Evolutionary conservation across 2,329 filamentous ascomycete species (phyloP).

Genomic region (Fusarium pseudograminearum): DNA sequence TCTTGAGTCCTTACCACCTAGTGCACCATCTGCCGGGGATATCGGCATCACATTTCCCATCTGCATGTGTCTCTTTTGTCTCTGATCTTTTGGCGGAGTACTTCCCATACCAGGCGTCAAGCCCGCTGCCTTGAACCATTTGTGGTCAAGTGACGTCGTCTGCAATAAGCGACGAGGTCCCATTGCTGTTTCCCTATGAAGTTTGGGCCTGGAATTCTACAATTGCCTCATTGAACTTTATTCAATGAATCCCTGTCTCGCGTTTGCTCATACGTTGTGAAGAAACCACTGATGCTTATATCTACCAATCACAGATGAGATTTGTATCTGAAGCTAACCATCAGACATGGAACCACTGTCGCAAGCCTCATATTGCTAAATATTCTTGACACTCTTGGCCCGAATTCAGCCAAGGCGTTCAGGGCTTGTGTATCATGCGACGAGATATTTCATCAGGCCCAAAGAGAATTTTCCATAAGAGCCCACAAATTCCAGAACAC

Average conservation of each 20-base stretch:
- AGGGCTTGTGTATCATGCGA: constrained; percentile 34
- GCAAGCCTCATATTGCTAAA: background rate
- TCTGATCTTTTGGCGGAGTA: constrained; percentile 40
- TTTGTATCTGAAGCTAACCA: background rate
- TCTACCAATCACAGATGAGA: background rate
- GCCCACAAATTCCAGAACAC: constrained; percentile 43
- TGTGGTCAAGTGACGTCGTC: constrained; percentile 40
- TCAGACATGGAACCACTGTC: background rate
- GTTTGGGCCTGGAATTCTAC: constrained; percentile 23
- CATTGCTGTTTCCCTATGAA: constrained; percentile 25
- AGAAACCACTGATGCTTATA: constrained; percentile 11
- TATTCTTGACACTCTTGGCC: constrained; percentile 24
- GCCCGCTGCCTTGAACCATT: constrained; percentile 31
- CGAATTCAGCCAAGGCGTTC: constrained; percentile 8
- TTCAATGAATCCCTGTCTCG: constrained; percentile 26
- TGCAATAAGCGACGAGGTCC: constrained; percentile 8
- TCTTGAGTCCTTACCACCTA: constrained; percentile 27
- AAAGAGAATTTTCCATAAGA: constrained; percentile 19
- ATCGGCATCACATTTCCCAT: constrained; percentile 45
- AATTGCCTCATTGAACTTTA: constrained; percentile 30
- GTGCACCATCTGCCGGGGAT: constrained; percentile 41
- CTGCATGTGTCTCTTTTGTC: constrained; percentile 40
- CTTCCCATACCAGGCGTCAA: constrained; percentile 20
- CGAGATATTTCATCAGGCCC: constrained; percentile 33
- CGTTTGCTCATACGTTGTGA: constrained; percentile 14